These are phyloP conservation scores for Cyclotella distinguenda DNA, from an alignment of 108 stramenopile species.

Conservation along the genomic window DNA sequence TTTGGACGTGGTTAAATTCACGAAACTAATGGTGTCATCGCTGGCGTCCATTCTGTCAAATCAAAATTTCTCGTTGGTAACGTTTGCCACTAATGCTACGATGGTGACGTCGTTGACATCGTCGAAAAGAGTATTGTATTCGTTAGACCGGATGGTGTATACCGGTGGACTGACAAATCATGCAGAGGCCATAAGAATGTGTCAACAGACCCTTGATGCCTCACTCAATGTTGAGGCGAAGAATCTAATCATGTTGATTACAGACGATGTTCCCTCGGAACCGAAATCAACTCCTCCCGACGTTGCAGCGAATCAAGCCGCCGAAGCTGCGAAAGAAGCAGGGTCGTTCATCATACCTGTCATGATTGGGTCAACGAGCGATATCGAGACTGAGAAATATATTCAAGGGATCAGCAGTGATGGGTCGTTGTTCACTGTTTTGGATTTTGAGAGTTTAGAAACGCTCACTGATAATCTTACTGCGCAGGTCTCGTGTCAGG, in stretches of 20 bases:
- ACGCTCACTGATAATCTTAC: conserved; percentile 22
- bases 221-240: conserved; percentile 10
- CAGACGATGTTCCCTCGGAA: conserved; percentile 36
- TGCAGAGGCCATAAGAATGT: conserved; percentile 31
- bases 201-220: conserved; percentile 17
- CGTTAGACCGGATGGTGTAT: conserved; percentile 14
- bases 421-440: conserved; percentile 29
- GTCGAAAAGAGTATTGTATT: conserved; percentile 6
- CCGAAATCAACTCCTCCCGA: conserved; percentile 14
- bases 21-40: conserved; percentile 23
- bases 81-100: conserved; percentile 25
- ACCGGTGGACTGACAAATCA: conserved; percentile 38
- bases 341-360: conserved; percentile 38
- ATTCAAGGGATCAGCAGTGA: conserved; percentile 20
- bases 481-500: conserved; percentile 33
- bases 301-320: conserved; percentile 8
- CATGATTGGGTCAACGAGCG: conserved; percentile 11
- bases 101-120: conserved; percentile 13
- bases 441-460: conserved; percentile 25
- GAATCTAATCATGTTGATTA: conserved; percentile 35
- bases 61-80: conserved; percentile 30
- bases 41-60: conserved; percentile 9
- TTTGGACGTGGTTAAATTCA: conserved; percentile 18
- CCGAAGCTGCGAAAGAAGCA: conserved; percentile 16
- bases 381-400: conserved; percentile 4